Evolutionary conservation across 2,329 filamentous ascomycete genomes (phyloP).

Genomic region (Elsinoe fawcettii): DNA sequence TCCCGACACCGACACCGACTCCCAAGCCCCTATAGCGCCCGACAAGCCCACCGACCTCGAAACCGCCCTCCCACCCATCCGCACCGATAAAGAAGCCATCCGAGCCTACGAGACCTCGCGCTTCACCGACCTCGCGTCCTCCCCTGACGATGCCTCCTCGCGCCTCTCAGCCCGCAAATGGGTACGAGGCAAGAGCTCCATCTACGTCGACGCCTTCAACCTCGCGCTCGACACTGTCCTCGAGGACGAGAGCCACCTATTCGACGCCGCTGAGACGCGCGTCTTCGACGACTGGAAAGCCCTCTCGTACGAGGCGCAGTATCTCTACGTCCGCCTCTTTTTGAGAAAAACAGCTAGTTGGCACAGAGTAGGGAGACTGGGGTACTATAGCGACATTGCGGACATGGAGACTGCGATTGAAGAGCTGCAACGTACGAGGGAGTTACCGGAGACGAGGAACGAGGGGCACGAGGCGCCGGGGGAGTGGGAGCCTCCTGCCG

Average conservation of each 20-base stretch:
- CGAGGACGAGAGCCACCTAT: slow-evolving; percentile 80
- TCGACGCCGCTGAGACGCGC: slow-evolving; percentile 66
- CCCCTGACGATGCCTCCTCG: slow-evolving; percentile 32
- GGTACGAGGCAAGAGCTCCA: slow-evolving; percentile 71
- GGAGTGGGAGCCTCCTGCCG: slow-evolving; percentile 42
- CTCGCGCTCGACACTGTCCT: slow-evolving; percentile 82
- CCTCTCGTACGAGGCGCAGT: slow-evolving; percentile 78
- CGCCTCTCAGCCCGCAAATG: slow-evolving; percentile 55
- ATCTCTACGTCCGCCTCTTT: slow-evolving; percentile 89
- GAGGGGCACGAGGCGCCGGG: slow-evolving; percentile 37
- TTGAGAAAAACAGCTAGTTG: slow-evolving; percentile 84
- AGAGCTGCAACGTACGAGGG: slow-evolving; percentile 52
- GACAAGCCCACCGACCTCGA: slow-evolving; percentile 58
- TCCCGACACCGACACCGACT: slow-evolving; percentile 27
- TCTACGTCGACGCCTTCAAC: slow-evolving; percentile 97
- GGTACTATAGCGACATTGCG: slow-evolving; percentile 75
- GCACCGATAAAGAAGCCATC: slow-evolving; percentile 63
- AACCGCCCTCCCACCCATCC: slow-evolving; percentile 59
- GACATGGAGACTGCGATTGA: slow-evolving; percentile 60
- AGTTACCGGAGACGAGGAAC: slow-evolving; percentile 45
- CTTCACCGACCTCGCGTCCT: slow-evolving; percentile 43
- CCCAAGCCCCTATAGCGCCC: slow-evolving; percentile 22
- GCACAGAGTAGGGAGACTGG: slow-evolving; percentile 72
- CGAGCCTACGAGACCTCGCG: slow-evolving; percentile 68
- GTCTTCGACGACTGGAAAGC: slow-evolving; percentile 70